phyloP scores from a whole-genome alignment of 192 early-diverging fungal genomes.

The Coemansia sp. region DNA sequence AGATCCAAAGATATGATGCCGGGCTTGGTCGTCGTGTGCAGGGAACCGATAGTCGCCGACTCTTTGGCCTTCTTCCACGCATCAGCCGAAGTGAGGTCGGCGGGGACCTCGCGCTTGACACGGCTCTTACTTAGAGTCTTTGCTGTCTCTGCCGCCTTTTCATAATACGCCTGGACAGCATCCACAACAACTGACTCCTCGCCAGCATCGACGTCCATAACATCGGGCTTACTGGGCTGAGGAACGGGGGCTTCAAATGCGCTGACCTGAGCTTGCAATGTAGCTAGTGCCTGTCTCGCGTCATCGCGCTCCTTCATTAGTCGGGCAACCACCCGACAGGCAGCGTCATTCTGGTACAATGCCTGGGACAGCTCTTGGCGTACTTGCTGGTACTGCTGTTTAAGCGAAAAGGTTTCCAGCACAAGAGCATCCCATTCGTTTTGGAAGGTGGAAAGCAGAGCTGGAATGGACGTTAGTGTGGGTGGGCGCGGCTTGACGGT shows the following conservation, averaged over 20 bases:
- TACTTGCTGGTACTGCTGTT: slow-evolving; percentile 88
- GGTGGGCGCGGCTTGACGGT: slow-evolving; percentile 85
- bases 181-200: not conserved
- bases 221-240: not conserved
- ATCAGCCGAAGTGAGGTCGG: slow-evolving; percentile 70
- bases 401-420: slow-evolving; percentile 91
- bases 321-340: slow-evolving; percentile 92
- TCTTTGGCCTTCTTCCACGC: slow-evolving; percentile 65
- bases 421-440: slow-evolving; percentile 98
- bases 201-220: slow-evolving; percentile 40
- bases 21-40: slow-evolving; percentile 75
- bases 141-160: slow-evolving; percentile 45
- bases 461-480: slow-evolving; percentile 88
- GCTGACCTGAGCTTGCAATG: slow-evolving; percentile 29
- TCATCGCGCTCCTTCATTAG: slow-evolving; percentile 90
- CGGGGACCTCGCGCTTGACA: slow-evolving; percentile 84
- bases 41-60: slow-evolving; percentile 60
- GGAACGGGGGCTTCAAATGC: not conserved
- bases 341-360: slow-evolving; percentile 96
- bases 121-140: slow-evolving; percentile 68
- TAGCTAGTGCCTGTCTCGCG: slow-evolving; percentile 66
- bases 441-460: slow-evolving; percentile 85
- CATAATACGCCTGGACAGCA: slow-evolving; percentile 35
- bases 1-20: slow-evolving; percentile 68
- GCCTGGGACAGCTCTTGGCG: slow-evolving; percentile 93